phyloP scores from a whole-genome alignment of 495 filamentous ascomycete species.

The Zalerion maritima region DNA sequence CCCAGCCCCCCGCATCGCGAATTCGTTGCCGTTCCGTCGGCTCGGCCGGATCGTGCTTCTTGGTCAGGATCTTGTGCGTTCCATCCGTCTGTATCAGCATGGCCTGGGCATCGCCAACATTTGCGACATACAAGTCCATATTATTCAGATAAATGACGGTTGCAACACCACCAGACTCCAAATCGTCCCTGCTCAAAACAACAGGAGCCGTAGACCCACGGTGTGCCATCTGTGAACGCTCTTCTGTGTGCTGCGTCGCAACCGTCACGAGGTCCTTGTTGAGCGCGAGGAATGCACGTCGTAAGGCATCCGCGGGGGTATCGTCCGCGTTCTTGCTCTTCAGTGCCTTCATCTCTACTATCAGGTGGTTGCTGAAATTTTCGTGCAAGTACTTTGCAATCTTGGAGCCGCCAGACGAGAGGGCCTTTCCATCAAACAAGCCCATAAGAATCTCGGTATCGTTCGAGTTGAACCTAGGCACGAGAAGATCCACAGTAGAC shows the following conservation, averaged over 20 bases:
- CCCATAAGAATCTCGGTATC: conserved; percentile 83
- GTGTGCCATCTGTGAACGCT: conserved; percentile 44
- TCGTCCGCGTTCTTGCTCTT: conserved; percentile 38
- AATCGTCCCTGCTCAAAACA: conserved; percentile 70
- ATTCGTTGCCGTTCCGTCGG: conserved; percentile 71
- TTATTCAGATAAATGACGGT: conserved; percentile 81
- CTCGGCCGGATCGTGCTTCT: conserved; percentile 86
- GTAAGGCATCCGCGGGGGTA: conserved; percentile 65
- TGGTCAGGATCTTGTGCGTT: conserved; percentile 61
- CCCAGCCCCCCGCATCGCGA: conserved; percentile 86
- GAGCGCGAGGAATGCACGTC: conserved; percentile 71
- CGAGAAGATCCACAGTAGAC: conserved; percentile 94
- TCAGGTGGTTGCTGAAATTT: conserved; percentile 74
- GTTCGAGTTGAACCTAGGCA: conserved; percentile 81
- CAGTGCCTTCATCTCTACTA: conserved; percentile 61
- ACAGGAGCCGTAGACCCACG: conserved; percentile 53
- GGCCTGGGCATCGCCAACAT: conserved; percentile 88
- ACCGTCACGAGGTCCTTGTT: conserved; percentile 89
- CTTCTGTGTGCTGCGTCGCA: conserved; percentile 71
- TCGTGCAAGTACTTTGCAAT: conserved; percentile 94
- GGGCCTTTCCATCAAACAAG: conserved; percentile 83
- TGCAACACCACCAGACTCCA: conserved; percentile 78
- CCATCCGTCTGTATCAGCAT: conserved; percentile 85
- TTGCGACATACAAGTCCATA: conserved; percentile 85
- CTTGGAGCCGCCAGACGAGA: conserved; percentile 77